Evolutionary conservation across 768 basidiomycete genomes (phyloP).

Genomic region (Botryobasidium botryosum): DNA sequence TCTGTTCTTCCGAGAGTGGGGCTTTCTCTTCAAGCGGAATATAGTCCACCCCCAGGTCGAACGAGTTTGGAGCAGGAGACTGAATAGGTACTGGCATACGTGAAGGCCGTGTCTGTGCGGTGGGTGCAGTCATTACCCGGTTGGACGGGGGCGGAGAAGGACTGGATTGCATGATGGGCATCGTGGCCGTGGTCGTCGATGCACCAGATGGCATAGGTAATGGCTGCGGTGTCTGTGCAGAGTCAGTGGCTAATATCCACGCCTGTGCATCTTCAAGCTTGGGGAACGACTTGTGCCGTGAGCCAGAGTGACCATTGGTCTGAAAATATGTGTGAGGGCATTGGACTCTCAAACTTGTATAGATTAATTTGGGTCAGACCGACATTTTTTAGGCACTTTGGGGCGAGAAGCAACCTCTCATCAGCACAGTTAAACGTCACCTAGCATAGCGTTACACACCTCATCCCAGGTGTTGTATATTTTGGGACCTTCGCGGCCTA

Average conservation of each 20-base stretch:
- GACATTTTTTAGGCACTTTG: not conserved
- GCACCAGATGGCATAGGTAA: not conserved
- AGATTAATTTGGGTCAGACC: not conserved
- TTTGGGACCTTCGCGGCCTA: slow-evolving; percentile 1
- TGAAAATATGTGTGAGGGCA: not conserved
- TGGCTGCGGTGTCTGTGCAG: not conserved
- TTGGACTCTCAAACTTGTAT: not conserved
- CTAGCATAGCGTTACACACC: not conserved
- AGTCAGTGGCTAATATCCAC: not conserved
- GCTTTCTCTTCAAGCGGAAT: not conserved
- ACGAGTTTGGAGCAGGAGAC: not conserved
- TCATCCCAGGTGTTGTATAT: slow-evolving; percentile 7
- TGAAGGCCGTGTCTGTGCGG: not conserved
- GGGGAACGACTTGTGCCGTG: slow-evolving; percentile 5
- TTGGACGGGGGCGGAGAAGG: not conserved
- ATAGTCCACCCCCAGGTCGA: not conserved
- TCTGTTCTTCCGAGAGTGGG: slow-evolving; percentile 10
- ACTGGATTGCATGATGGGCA: not conserved
- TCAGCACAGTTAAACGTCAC: not conserved
- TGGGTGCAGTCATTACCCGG: not conserved
- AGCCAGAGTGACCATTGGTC: slow-evolving; percentile 4
- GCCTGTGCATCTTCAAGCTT: slow-evolving; percentile 2
- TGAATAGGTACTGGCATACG: not conserved
- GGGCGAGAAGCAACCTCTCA: not conserved
- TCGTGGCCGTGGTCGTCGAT: not conserved